Percentiles rank a stretch among this genome's conserved stretches.
Conservation (phyloP, 352 stramenopile genomes). For the Pythium myriotylum region DNA sequence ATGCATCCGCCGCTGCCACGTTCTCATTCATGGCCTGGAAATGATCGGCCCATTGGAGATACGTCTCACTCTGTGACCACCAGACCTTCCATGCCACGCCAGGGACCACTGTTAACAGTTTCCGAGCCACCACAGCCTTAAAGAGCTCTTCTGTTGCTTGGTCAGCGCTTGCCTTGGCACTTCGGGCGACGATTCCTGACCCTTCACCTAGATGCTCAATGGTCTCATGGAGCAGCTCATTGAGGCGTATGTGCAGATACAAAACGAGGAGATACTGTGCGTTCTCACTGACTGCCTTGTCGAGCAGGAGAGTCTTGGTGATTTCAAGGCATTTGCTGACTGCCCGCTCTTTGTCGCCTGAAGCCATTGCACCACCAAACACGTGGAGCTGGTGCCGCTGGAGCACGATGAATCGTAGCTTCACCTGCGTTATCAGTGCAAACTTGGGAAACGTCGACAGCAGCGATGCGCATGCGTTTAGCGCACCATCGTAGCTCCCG, state of each 20-base stretch:
- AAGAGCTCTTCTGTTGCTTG: conserved; percentile 57
- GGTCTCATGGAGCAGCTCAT: conserved; percentile 50
- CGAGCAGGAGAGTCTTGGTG: conserved; percentile 52
- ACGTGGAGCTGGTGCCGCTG: conserved; percentile 60
- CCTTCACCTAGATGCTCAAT: conserved; percentile 10
- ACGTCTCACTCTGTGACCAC: conserved; percentile 44
- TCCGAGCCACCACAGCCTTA: conserved; percentile 16
- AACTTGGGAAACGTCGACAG: conserved; percentile 60
- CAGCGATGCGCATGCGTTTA: conserved; percentile 52
- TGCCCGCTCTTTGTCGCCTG: conserved; percentile 28
- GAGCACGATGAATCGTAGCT: conserved; percentile 54
- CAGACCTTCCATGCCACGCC: conserved; percentile 41
- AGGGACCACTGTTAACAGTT: conserved; percentile 14
- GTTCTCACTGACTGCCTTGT: conserved; percentile 39
- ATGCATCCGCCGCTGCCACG: conserved; percentile 54
- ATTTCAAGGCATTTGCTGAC: conserved; percentile 55
- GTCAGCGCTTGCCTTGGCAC: conserved; percentile 36
- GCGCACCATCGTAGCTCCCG: conserved; percentile 46
- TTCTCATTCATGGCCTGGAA: conserved; percentile 49
- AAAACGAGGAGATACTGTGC: conserved; percentile 44
- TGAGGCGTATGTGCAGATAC: conserved; percentile 66
- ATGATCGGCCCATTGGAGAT: conserved; percentile 46
- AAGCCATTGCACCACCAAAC: conserved; percentile 6
- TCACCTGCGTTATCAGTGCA: conserved; percentile 38
- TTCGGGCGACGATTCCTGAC: conserved; percentile 13